A percentile compares a stretch with the other conserved stretches of the same genome.
Conservation (phyloP, 352 stramenopile genomes). For the Globisporangium ultimum region DNA sequence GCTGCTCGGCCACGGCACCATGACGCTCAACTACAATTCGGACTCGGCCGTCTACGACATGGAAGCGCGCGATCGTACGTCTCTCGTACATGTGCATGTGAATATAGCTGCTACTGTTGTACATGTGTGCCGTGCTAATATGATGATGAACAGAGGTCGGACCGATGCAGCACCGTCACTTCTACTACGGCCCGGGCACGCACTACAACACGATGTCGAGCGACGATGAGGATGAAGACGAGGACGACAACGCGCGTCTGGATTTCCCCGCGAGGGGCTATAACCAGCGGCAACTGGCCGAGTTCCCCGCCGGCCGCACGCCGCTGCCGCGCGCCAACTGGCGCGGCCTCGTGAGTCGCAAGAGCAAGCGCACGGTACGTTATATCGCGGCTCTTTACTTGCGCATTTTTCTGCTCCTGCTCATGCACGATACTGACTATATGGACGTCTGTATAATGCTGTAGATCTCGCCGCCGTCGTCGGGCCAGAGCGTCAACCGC, state of each 20-base stretch:
- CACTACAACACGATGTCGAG: slow-evolving; percentile 45
- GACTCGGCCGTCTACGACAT: slow-evolving; percentile 76
- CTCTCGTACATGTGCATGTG: not conserved
- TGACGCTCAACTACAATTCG: slow-evolving; percentile 85
- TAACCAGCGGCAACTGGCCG: slow-evolving; percentile 18
- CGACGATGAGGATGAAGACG: slow-evolving; percentile 38
- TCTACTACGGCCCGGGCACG: slow-evolving; percentile 51
- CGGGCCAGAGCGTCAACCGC: slow-evolving; percentile 52
- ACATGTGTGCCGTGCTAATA: not conserved
- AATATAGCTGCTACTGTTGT: not conserved
- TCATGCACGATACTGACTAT: not conserved
- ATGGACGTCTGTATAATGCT: not conserved
- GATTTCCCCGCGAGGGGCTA: slow-evolving; percentile 47
- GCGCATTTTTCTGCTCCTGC: no score
- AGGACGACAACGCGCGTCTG: slow-evolving; percentile 32
- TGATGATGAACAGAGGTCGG: slow-evolving; percentile 8
- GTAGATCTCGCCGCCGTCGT: slow-evolving; percentile 27
- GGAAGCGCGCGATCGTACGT: slow-evolving; percentile 26
- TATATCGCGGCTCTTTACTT: no score
- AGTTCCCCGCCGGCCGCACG: slow-evolving; percentile 23
- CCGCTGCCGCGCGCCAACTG: slow-evolving; percentile 61
- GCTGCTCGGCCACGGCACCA: slow-evolving; percentile 37
- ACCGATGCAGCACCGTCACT: slow-evolving; percentile 39
- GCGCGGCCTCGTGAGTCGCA: slow-evolving; percentile 40
- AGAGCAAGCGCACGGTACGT: slow-evolving; percentile 40